Conservation (phyloP, 1,284 basidiomycete genomes). For the Mycena sp. region DNA sequence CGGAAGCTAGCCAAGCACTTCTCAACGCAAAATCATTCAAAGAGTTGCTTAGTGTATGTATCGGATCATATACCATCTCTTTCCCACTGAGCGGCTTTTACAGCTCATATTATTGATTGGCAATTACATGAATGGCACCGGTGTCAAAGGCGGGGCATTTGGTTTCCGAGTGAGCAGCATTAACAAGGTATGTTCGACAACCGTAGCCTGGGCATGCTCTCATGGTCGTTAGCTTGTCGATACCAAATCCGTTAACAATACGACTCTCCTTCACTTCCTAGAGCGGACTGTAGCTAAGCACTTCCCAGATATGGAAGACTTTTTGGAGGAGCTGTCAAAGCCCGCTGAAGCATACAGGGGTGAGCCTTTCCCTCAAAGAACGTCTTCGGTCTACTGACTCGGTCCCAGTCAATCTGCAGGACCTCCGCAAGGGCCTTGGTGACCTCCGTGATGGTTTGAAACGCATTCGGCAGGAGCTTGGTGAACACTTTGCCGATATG, state of each 20-base stretch:
- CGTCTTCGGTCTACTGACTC: slow-evolving; percentile 13
- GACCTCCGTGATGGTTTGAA: slow-evolving; percentile 85
- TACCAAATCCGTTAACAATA: slow-evolving; percentile 94
- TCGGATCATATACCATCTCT: slow-evolving; percentile 19
- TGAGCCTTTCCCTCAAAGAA: slow-evolving; percentile 41
- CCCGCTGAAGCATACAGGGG: slow-evolving; percentile 95
- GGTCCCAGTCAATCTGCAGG: slow-evolving; percentile 75
- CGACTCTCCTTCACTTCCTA: slow-evolving; percentile 94
- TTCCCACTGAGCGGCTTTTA: slow-evolving; percentile 25
- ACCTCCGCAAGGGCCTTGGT: slow-evolving; percentile 76
- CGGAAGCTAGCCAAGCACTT: slow-evolving; percentile 82
- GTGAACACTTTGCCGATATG: slow-evolving; percentile 80
- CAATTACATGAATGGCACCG: slow-evolving; percentile 98
- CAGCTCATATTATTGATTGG: slow-evolving; percentile 94
- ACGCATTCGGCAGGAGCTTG: slow-evolving; percentile 80
- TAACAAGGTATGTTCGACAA: slow-evolving; percentile 76
- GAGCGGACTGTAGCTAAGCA: slow-evolving; percentile 90
- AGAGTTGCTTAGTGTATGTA: slow-evolving; percentile 82
- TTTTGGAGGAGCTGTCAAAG: slow-evolving; percentile 89
- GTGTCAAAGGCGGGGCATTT: slow-evolving; percentile 96
- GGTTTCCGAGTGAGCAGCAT: slow-evolving; percentile 98
- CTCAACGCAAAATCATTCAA: slow-evolving; percentile 86
- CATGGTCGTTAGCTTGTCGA: slow-evolving; percentile 82
- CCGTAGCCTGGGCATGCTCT: not conserved
- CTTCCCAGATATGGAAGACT: slow-evolving; percentile 89